A percentile compares a stretch with the other conserved stretches of the same genome.
Evolutionary conservation across 2,329 filamentous ascomycete species (phyloP).

Genomic region (Colletotrichum sp.): DNA sequence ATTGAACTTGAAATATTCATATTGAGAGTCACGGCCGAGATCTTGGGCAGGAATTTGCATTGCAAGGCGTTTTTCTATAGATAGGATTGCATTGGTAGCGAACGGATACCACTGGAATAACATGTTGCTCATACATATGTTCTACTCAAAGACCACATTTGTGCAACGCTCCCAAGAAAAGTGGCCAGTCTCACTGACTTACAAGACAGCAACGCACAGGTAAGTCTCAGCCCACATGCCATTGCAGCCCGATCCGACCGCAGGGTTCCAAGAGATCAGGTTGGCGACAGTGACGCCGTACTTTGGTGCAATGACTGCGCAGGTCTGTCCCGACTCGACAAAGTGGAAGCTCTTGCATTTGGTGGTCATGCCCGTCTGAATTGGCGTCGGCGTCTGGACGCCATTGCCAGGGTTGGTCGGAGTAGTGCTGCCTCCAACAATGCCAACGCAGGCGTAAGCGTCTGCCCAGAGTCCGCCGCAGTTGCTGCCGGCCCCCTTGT

Average conservation of each 20-base stretch:
- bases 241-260: neutral
- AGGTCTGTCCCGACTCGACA: neutral
- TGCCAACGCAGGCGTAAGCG: constrained; percentile 13
- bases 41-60: neutral
- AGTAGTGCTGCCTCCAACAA: neutral
- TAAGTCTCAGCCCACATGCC: neutral
- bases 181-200: neutral
- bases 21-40: neutral
- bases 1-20: accelerated
- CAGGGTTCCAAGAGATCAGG: constrained; percentile 3
- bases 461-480: constrained; percentile 27
- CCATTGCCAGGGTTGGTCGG: constrained; percentile 10
- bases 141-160: neutral
- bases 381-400: constrained; percentile 8
- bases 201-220: neutral
- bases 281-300: neutral
- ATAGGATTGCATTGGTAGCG: neutral
- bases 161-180: neutral
- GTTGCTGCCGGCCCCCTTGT: constrained; percentile 29
- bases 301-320: constrained; percentile 1
- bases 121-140: accelerated
- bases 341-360: constrained; percentile 22
- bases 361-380: constrained; percentile 15
- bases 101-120: neutral
- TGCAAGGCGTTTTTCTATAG: neutral